Base-by-base conservation (phyloP, 495 filamentous ascomycete species). In the Usnea hakonensis region DNA sequence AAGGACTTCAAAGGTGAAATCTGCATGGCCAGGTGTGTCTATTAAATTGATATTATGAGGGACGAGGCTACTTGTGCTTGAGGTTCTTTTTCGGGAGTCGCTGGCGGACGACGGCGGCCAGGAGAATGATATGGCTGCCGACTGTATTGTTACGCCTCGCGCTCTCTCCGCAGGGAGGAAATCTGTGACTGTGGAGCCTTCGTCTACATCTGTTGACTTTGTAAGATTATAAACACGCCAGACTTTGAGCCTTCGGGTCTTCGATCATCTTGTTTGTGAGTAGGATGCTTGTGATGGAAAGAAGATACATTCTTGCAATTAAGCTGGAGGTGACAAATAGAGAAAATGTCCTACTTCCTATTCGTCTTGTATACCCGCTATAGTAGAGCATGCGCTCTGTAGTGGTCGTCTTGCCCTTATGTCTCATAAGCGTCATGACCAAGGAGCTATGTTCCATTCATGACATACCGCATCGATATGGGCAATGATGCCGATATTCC, bases 361-460 rank as follows among this genome's bases (percentile, higher is more conserved):
- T 84, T 69, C 90, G 78, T 54, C 90, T 80, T 8, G 92, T 94
- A 64, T 89, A 86, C 8, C 95, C 94, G 66, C 91, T 95, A 71
- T 97, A 95, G 68, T 93, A 97, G 70, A 99, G 88, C 94, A 97
- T 97, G 57, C 95, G 91, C 83, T 99, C 95, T 6, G 95, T 97
- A 0, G 95, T 99, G 0, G 95, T 99, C 10, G 95, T 99, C 81
- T 99, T 99, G 54, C 95, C 94, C 88, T 91, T 66, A 5, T 14
- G 36, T 53, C 66, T 28, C 67, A 64, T 61, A 3, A 65, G 56
- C 28, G 11, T 16, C 10, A 5, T 6, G 7, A 3, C 37, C 19
- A 32, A n/a, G 35, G 33, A 55, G 56, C 0, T 16, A 16, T 1
- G 0, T 57, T 19, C 11, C 3, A 14, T 28, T 23, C 17, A 21